phyloP scores from a whole-genome alignment of 2,329 filamentous ascomycete genomes.

The Didymella pinodella region DNA sequence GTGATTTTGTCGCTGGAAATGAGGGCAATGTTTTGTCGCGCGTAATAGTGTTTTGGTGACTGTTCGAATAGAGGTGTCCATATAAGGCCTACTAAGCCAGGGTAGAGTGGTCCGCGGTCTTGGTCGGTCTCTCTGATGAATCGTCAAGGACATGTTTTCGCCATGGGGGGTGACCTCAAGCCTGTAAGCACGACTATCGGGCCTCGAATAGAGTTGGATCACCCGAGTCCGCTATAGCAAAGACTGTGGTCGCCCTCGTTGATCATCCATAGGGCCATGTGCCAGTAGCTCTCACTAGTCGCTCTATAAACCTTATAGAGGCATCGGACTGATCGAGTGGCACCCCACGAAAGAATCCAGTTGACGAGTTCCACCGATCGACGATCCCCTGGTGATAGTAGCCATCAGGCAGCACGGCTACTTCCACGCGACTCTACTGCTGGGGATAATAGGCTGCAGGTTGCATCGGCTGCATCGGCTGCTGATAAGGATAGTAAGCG shows the following conservation, averaged over 20 bases:
- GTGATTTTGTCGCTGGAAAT: neutral
- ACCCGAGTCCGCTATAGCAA: neutral
- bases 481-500: conserved; percentile 65
- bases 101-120: neutral
- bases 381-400: neutral
- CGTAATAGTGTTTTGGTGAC: neutral
- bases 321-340: neutral
- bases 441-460: conserved; percentile 66
- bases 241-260: neutral
- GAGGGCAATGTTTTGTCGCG: neutral
- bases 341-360: neutral
- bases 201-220: neutral
- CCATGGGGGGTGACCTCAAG: neutral
- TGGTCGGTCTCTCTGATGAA: neutral
- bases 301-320: neutral
- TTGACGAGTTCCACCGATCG: neutral
- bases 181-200: neutral
- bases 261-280: neutral
- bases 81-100: neutral
- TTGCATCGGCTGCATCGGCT: conserved; percentile 55
- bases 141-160: neutral
- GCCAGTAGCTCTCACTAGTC: neutral
- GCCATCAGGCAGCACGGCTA: neutral
- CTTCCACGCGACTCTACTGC: conserved; percentile 25
- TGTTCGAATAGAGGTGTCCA: neutral